Evolutionary conservation across 768 basidiomycete species (phyloP), one percentile per base, ranked within the genome.

Genomic region (Cyclocybe aegerita): DNA sequence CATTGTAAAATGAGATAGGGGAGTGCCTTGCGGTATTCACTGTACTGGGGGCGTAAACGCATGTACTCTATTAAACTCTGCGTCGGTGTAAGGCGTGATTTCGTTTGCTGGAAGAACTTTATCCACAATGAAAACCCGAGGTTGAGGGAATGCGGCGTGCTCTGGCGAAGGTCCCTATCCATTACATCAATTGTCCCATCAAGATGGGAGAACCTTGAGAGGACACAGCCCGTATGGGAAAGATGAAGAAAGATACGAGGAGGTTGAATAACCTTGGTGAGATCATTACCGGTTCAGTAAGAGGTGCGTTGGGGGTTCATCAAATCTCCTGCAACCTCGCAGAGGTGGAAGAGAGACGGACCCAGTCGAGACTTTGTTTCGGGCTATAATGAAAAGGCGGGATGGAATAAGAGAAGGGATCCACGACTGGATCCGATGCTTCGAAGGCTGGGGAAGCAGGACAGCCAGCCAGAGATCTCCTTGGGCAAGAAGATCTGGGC

Each of bases 161-260:
- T 4, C 2, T 15, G 36, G 11, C 36, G 36, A 37, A 37, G 36
- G 36, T 37, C 36, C 6, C 36, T 11, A 37, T 4, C 36, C 10
- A 37, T 37, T 37, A n/a, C 17, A 46, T 38, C 44, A 38, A 47
- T 23, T 43, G 45, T 42, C 46, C 52, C 52, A 53, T 53, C 55
- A 53, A 49, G 52, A 56, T 53, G 49, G 43, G 40, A 50, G 40
- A 47, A 39, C 52, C 33, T 39, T 52, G 52, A 43, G 50, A 53
- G 29, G 33, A 47, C 55, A 56, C 55, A 54, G 55, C 59, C 56
- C 51, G 37, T 46, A 53, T 60, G 53, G 56, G 59, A 55, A 57
- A 48, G 49, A 47, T 48, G 15, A 39, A 32, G 32, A 43, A 42
- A 46, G 48, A 56, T 53, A 49, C 37, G 38, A 46, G 36, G 43